Base-by-base conservation (phyloP, 345 rosid species). In the Punica granatum region DNA sequence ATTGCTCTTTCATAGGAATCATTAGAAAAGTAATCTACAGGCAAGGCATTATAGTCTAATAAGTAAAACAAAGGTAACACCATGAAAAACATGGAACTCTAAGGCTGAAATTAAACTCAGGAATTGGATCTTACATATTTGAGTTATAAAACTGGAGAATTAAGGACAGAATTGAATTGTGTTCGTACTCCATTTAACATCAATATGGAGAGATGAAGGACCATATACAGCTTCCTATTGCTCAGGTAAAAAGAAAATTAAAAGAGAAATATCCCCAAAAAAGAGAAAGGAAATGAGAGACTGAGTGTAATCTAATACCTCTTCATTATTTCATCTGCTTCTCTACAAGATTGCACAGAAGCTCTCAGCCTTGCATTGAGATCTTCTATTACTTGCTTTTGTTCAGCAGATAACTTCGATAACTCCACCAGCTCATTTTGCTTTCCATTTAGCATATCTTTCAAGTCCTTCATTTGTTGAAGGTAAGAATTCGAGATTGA, bases 311-410 rank as follows among this genome's bases (percentile, higher is more conserved):
- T 59, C 70, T 11, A 28, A 74, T 74, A 89, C 99, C 95, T 89
- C 76, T 78, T 84, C 74, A 88, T 76, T 68, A 88, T 79, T 74
- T 86, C 96, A 85, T 86, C 91, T 76, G 96, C 95, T 83, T 94
- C 97, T 35, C 80, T 68, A 73, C 87, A 85, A 23, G 99, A 91
- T 74, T 88, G 99, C 78, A 76, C 69, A 60, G 92, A 89, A 81
- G 91, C 85, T 73, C 70, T 66, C n/a, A 94, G 84, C 72, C 95
- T 88, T 78, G 85, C 92, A 66, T 79, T 85, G 66, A 94, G 85
- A 72, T 89, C 99, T 81, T 86, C 96, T 42, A 84, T 66, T 71
- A 79, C 71, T 77, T 89, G 91, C 76, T 88, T 89, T 75, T 84
- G 94, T 70, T 94, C 99, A 64, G 89, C 83, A 35, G 80, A 80